Evolutionary conservation across 1,139 yeast species (phyloP).

Genomic region (Magnusiomyces suaveolens): DNA sequence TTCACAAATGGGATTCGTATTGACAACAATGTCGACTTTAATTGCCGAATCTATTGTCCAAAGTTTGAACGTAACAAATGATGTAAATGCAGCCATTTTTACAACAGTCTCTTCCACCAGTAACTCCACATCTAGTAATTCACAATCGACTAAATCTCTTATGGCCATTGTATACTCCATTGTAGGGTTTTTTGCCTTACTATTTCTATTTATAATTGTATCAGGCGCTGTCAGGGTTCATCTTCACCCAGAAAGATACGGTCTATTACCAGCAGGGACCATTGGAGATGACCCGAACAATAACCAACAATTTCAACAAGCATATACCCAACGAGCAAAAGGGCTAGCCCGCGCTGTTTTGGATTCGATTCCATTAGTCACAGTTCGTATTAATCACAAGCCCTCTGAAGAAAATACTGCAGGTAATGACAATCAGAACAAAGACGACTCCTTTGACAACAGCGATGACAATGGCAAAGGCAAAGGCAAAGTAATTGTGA

Average conservation of each 20-base stretch:
- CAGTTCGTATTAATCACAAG: slow-evolving; percentile 19
- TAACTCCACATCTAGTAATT: slow-evolving; percentile 7
- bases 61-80: slow-evolving; percentile 16
- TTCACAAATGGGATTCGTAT: slow-evolving; percentile 27
- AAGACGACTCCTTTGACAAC: slow-evolving; percentile 4
- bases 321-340: slow-evolving; percentile 24
- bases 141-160: slow-evolving; percentile 22
- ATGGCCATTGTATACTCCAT: slow-evolving; percentile 29
- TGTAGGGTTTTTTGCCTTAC: slow-evolving; percentile 28
- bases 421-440: neutral
- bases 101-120: slow-evolving; percentile 14
- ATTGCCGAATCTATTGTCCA: slow-evolving; percentile 22
- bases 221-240: slow-evolving; percentile 32
- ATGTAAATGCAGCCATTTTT: slow-evolving; percentile 18
- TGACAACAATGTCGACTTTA: slow-evolving; percentile 23
- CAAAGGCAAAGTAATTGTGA: slow-evolving; percentile 7
- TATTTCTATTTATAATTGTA: slow-evolving; percentile 27
- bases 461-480: too few relatives aligned
- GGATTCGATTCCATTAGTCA: slow-evolving; percentile 32
- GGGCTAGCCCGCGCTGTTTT: slow-evolving; percentile 33
- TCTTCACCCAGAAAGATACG: slow-evolving; percentile 33
- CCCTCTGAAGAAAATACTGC: neutral
- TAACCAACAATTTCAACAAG: neutral
- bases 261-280: slow-evolving; percentile 19
- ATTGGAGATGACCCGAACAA: neutral